Percentiles rank a stretch among this genome's conserved stretches.
Evolutionary conservation across 1,284 basidiomycete genomes (phyloP).

Genomic region (Papiliotrema fonsecae): DNA sequence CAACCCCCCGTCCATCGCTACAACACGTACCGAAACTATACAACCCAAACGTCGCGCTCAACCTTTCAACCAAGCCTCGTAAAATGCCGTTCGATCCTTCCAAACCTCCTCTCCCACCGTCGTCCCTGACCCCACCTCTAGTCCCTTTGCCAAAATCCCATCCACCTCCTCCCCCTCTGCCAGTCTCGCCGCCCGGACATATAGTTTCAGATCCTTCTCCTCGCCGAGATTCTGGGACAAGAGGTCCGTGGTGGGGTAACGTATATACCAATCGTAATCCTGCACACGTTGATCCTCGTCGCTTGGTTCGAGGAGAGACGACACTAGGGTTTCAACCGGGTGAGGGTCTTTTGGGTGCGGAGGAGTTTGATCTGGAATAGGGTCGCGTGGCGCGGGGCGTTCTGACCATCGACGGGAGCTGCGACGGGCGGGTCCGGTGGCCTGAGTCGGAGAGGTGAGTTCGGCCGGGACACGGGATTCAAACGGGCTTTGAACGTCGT

Average conservation of each 20-base stretch:
- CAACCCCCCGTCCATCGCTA: too few relatives aligned
- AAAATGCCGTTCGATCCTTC: conserved; percentile 18
- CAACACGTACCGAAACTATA: not conserved
- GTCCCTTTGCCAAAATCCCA: not conserved
- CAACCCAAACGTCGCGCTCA: not conserved
- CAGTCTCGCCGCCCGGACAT: conserved; percentile 40
- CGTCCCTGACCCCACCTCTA: not conserved
- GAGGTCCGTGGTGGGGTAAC: conserved; percentile 47
- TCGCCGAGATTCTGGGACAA: conserved; percentile 39
- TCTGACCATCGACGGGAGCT: conserved; percentile 37
- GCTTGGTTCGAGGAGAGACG: conserved; percentile 61
- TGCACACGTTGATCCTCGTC: conserved; percentile 50
- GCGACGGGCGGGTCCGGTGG: conserved; percentile 8
- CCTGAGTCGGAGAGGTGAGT: conserved; percentile 6
- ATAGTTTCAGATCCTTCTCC: conserved; percentile 49
- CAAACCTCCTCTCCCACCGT: conserved; percentile 10
- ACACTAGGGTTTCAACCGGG: conserved; percentile 62
- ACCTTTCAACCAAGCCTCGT: conserved; percentile 25
- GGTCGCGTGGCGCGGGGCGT: conserved; percentile 4
- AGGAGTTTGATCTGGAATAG: not conserved
- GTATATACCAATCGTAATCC: conserved; percentile 70
- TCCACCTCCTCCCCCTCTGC: conserved; percentile 37
- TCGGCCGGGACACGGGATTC: conserved; percentile 26
- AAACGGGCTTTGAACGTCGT: conserved; percentile 40
- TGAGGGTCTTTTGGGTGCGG: conserved; percentile 48